Conservation (phyloP, 345 rosid species). For the Citropsis articulata region DNA sequence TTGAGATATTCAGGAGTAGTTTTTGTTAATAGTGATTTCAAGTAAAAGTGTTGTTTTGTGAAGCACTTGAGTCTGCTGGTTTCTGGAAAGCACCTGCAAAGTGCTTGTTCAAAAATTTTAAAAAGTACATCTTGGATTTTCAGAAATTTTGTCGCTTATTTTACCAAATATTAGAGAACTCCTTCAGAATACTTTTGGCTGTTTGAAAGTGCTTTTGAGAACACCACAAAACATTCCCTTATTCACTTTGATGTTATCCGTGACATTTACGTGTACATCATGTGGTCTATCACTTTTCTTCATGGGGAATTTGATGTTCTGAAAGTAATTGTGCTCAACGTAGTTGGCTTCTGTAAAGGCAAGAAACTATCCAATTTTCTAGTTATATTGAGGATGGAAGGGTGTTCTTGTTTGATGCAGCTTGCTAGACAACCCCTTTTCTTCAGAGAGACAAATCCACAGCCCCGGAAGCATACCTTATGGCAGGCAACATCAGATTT, state of each 20-base stretch:
- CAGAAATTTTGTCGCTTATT: not conserved
- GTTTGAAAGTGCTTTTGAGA: not conserved
- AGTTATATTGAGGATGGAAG: not conserved
- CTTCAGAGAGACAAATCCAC: slow-evolving; percentile 75
- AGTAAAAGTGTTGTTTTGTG: not conserved
- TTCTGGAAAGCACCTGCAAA: not conserved
- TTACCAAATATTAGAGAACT: not conserved
- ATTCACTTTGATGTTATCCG: not conserved
- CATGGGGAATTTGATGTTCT: not conserved
- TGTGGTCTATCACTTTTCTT: not conserved
- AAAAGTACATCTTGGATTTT: too few relatives aligned
- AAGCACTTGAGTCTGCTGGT: not conserved
- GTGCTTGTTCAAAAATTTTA: not conserved
- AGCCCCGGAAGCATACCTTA: slow-evolving; percentile 70
- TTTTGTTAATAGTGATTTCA: not conserved
- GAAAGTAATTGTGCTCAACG: not conserved
- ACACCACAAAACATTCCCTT: not conserved
- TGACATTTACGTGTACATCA: not conserved
- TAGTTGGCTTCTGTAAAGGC: not conserved
- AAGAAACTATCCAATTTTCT: not conserved
- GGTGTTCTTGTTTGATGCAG: slow-evolving; percentile 32
- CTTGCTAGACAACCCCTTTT: slow-evolving; percentile 74
- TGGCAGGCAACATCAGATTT: slow-evolving; percentile 81
- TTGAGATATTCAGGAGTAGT: not conserved
- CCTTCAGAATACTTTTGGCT: not conserved